Conservation (phyloP, 768 basidiomycete species). For the Boletus insuetus region DNA sequence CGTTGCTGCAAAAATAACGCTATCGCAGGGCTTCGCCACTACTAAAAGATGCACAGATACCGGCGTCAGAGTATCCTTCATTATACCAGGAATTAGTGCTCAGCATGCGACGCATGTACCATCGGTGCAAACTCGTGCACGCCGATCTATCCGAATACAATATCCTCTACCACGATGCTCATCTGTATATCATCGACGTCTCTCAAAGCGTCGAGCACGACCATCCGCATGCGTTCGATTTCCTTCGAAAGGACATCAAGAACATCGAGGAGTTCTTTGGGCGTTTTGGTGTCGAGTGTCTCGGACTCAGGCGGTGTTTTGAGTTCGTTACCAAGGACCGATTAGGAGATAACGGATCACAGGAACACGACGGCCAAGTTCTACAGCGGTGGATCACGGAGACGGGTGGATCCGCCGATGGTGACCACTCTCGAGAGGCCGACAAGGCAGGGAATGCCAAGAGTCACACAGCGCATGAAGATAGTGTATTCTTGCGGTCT, state of each 20-base stretch:
- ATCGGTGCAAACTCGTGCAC: conserved; percentile 90
- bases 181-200: conserved; percentile 94
- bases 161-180: conserved; percentile 78
- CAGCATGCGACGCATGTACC: conserved; percentile 80
- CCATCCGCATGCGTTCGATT: conserved; percentile 95
- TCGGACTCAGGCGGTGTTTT: conserved; percentile 82
- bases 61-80: conserved; percentile 44
- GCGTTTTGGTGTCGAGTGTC: conserved; percentile 64
- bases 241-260: conserved; percentile 86
- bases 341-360: conserved; percentile 31
- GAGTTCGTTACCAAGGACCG: conserved; percentile 78
- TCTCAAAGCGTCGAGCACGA: conserved; percentile 99
- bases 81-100: conserved; percentile 82
- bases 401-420: conserved; percentile 19
- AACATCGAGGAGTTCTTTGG: conserved; percentile 94
- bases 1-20: conserved; percentile 1
- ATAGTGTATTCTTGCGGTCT: conserved; percentile 83
- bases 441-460: conserved; percentile 13
- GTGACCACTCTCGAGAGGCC: conserved; percentile 9
- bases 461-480: conserved; percentile 57
- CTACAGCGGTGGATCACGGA: conserved; percentile 51
- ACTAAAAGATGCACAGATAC: conserved; percentile 81
- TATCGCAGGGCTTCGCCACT: conserved; percentile 80
- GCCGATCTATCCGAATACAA: conserved; percentile 99
- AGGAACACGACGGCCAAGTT: conserved; percentile 26